Evolutionary conservation across 306 rosid species (phyloP).

Genomic region (Fragaria nilgerrensis): DNA sequence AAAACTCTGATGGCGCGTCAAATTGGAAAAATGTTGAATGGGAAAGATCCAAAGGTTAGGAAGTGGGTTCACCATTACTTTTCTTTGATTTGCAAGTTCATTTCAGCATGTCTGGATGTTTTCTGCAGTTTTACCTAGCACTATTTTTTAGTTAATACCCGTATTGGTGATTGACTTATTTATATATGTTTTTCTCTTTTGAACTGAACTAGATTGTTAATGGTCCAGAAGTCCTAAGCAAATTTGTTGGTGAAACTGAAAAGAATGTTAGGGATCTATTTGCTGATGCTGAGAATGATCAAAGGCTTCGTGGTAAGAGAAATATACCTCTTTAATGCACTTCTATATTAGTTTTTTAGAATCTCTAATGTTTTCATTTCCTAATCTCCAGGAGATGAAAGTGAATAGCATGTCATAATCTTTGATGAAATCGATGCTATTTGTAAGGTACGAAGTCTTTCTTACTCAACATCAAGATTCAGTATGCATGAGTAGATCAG

Average conservation of each 20-base stretch:
- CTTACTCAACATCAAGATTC: slow-evolving; percentile 20
- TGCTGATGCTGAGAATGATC: slow-evolving; percentile 99
- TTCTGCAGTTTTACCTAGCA: slow-evolving; percentile 25
- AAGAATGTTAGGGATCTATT: slow-evolving; percentile 96
- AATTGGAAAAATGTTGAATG: slow-evolving; percentile 94
- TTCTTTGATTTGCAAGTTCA: background rate
- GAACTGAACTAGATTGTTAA: slow-evolving; percentile 69
- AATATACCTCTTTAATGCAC: slow-evolving; percentile 21
- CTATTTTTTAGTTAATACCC: slow-evolving; percentile 26
- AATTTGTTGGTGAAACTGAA: slow-evolving; percentile 96
- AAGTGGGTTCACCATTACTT: slow-evolving; percentile 15
- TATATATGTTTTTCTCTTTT: background rate
- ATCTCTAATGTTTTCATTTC: slow-evolving; percentile 27
- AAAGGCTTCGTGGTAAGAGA: slow-evolving; percentile 69
- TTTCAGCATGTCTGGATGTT: slow-evolving; percentile 26
- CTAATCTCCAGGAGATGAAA: slow-evolving; percentile 69
- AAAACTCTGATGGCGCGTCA: slow-evolving; percentile 99
- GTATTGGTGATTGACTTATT: slow-evolving; percentile 16
- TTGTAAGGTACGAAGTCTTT: slow-evolving; percentile 70
- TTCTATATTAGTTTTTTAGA: slow-evolving; percentile 19
- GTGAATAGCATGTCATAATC: slow-evolving; percentile 96
- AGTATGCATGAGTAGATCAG: background rate
- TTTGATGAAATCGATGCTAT: slow-evolving; percentile 99
- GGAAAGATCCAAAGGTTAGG: slow-evolving; percentile 95
- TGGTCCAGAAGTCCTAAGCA: slow-evolving; percentile 98